Percentiles rank a stretch among this genome's conserved stretches.
Evolutionary conservation across 2,329 filamentous ascomycete genomes (phyloP).

Genomic region (Cordyceps javanica): DNA sequence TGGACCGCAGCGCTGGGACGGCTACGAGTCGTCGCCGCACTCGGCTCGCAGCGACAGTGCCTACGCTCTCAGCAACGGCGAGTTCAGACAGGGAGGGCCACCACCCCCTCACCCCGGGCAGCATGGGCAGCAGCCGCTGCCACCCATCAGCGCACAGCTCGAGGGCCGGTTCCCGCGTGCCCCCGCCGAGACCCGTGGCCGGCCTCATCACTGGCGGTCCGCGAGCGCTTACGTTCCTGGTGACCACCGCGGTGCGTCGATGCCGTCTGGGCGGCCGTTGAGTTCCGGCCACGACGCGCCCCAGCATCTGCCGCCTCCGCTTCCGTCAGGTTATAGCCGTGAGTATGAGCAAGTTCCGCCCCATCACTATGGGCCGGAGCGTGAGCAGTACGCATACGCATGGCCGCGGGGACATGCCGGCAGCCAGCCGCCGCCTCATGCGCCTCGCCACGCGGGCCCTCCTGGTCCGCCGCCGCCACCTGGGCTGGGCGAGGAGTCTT

Average conservation of each 20-base stretch:
- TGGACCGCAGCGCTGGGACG: not conserved
- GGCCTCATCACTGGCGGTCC: constrained; percentile 9
- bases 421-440: not conserved
- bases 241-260: not conserved
- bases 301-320: not conserved
- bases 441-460: not conserved
- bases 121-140: constrained; percentile 14
- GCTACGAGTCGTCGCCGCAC: constrained; percentile 7
- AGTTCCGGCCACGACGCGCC: constrained; percentile 2
- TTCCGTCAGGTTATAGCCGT: not conserved
- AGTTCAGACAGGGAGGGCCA: not conserved
- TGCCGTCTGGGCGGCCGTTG: not conserved
- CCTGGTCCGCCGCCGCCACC: not conserved
- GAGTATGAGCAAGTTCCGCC: not conserved
- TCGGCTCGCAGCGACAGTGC: constrained; percentile 3
- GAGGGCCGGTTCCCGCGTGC: not conserved
- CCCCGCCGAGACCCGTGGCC: not conserved
- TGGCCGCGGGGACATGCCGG: not conserved
- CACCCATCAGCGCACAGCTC: constrained; percentile 21
- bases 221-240: constrained; percentile 3
- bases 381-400: constrained; percentile 3
- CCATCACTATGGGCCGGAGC: not conserved
- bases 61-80: constrained; percentile 4
- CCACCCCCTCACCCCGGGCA: not conserved
- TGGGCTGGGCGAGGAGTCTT: not conserved